Conservation (phyloP, 352 stramenopile species). For the Phytopythium litorale region DNA sequence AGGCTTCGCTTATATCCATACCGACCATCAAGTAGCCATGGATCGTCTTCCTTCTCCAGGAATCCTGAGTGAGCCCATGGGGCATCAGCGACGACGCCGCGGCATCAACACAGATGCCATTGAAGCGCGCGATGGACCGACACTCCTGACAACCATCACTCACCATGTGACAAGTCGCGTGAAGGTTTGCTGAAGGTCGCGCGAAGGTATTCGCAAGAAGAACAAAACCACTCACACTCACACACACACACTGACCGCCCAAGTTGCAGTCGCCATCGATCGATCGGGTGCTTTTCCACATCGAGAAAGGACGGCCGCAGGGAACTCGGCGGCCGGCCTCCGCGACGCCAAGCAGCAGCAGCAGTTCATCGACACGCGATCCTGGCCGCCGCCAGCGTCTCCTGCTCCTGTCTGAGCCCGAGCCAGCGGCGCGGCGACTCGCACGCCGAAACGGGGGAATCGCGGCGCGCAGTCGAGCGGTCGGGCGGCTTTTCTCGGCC, state of each 20-base stretch:
- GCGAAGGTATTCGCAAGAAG: constrained; percentile 3
- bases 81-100: too few species aligned
- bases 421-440: background rate
- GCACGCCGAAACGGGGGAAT: background rate
- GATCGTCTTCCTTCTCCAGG: too few species aligned
- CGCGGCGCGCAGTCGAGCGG: background rate
- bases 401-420: background rate
- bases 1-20: too few species aligned
- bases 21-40: too few species aligned
- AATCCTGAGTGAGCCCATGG: too few species aligned
- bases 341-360: background rate
- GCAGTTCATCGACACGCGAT: background rate
- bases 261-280: constrained; percentile 5
- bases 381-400: background rate
- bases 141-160: background rate
- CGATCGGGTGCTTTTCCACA: background rate
- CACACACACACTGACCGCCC: background rate
- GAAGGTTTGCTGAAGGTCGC: background rate
- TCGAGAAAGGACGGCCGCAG: background rate
- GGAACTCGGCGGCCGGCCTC: too few species aligned
- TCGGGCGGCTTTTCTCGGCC: background rate
- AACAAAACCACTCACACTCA: constrained; percentile 3
- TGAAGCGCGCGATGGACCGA: background rate
- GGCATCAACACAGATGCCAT: background rate
- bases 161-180: background rate